A percentile compares a stretch with the other conserved stretches of the same genome.
Evolutionary conservation across 352 stramenopile genomes (phyloP).

Genomic region (Pythium sukuiense): DNA sequence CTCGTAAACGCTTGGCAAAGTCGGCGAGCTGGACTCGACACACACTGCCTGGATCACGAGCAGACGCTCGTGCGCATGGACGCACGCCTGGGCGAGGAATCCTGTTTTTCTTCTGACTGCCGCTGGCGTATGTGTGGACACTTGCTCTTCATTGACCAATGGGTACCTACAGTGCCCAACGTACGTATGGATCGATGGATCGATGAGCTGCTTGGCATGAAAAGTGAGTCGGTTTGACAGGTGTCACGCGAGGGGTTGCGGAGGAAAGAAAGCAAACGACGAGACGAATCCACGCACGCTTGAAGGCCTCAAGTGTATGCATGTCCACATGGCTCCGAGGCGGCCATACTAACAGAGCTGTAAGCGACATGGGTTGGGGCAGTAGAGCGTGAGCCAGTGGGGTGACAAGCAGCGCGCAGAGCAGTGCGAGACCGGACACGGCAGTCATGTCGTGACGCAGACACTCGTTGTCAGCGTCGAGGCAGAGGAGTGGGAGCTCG

Average conservation of each 20-base stretch:
- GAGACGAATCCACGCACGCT: not conserved
- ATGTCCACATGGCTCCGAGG: not conserved
- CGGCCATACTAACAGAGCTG: not conserved
- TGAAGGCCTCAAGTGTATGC: not conserved
- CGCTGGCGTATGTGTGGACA: conserved; percentile 2
- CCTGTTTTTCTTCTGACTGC: not conserved
- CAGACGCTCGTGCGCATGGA: not conserved
- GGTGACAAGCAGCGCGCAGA: not conserved
- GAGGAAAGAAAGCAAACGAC: not conserved
- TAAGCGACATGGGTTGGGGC: not conserved
- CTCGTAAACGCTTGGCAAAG: not conserved
- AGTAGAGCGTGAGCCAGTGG: not conserved
- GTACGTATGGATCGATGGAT: not conserved
- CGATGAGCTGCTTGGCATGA: not conserved
- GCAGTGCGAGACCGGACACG: not conserved
- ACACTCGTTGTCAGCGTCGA: conserved; percentile 13
- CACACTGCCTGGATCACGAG: not conserved
- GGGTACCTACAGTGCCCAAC: not conserved
- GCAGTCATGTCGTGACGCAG: not conserved
- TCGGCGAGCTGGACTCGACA: not conserved
- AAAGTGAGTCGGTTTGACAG: conserved; percentile 28
- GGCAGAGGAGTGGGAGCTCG: conserved; percentile 11
- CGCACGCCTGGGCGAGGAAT: not conserved
- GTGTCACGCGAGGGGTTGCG: conserved; percentile 4
- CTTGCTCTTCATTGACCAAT: not conserved